Base-by-base conservation (phyloP, 345 rosid species). In the Leavenworthia alabamica region DNA sequence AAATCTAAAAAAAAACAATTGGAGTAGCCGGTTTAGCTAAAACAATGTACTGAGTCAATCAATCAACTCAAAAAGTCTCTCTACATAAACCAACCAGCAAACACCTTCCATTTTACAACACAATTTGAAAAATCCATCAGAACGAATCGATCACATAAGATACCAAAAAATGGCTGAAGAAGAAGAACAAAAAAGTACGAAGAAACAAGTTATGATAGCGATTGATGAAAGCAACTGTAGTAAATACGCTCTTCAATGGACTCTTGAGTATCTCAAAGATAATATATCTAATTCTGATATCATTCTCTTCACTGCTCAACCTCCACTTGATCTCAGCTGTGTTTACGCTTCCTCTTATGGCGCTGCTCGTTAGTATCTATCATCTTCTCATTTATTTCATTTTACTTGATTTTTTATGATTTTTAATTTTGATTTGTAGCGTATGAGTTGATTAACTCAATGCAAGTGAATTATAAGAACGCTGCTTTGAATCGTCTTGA, bases 191-290 rank as follows among this genome's bases (percentile, higher is more conserved):
- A 48, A 57, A 49, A 75, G 60, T 40, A 56, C 46, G 73, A 79
- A 73, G 79, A 83, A 75, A 84, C 79, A 78, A 62, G 82, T 85
- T 46, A 82, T 87, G 95, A 81, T 90, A 28, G 89, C 93, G 17
- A 77, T 87, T 1, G 97, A 87, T 42, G 90, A 85, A 4, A 90
- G 87, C 64, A 93, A 90, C 22, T 83, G 76, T 67, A 87, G 95
- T 62, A 67, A 73, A 67, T 36, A 58, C 22, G 93, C 97, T 37
- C 82, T 90, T 1, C 33, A 42, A 9, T 90, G 97, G 97, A 56
- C 77, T 3, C 82, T 90, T 8, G 66, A 63, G 0, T 73, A 74
- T 73, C 77, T 90, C 6, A 60, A 42, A 5, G 81, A 78, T 12
- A 57, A 73, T 16, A 47, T 87, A 59, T 13, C 74, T 20, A 43